phyloP scores from a whole-genome alignment of 495 filamentous ascomycete species.

The Xanthoparmelia taractica region DNA sequence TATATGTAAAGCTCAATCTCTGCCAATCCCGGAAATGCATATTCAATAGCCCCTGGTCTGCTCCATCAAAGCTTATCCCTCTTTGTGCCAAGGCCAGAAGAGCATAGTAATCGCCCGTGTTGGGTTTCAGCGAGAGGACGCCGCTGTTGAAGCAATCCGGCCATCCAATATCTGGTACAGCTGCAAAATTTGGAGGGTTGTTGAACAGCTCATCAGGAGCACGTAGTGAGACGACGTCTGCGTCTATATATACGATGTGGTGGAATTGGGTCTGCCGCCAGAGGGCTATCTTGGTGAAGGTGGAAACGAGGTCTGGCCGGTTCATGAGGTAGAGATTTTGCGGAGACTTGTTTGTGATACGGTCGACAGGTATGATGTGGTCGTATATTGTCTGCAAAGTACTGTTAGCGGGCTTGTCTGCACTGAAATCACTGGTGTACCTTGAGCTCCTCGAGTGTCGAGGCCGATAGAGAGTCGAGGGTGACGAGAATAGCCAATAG shows the following conservation, averaged over 20 bases:
- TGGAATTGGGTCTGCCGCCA: constrained; percentile 89
- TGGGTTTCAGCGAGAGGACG: constrained; percentile 82
- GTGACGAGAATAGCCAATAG: constrained; percentile 81
- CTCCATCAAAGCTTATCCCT: constrained; percentile 92
- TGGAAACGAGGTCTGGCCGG: constrained; percentile 76
- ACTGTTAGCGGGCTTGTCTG: constrained; percentile 3
- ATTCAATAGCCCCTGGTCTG: constrained; percentile 93
- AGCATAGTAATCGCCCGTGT: constrained; percentile 79
- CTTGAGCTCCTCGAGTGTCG: constrained; percentile 70
- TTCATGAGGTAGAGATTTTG: constrained; percentile 88
- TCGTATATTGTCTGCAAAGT: constrained; percentile 67
- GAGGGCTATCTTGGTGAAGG: constrained; percentile 93
- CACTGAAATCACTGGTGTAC: constrained; percentile 35
- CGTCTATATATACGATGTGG: constrained; percentile 86
- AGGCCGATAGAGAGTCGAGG: constrained; percentile 60
- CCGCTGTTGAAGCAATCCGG: constrained; percentile 97
- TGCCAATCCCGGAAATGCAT: constrained; percentile 86
- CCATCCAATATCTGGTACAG: constrained; percentile 94
- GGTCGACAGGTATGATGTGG: constrained; percentile 76
- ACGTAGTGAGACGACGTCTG: constrained; percentile 77
- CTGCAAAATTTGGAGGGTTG: constrained; percentile 68
- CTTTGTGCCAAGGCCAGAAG: constrained; percentile 72
- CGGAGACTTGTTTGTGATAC: constrained; percentile 64
- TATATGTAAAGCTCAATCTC: constrained; percentile 89
- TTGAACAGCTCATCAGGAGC: constrained; percentile 90